Base-by-base conservation (phyloP, 2,329 filamentous ascomycete genomes). In the Neonectria punicea region DNA sequence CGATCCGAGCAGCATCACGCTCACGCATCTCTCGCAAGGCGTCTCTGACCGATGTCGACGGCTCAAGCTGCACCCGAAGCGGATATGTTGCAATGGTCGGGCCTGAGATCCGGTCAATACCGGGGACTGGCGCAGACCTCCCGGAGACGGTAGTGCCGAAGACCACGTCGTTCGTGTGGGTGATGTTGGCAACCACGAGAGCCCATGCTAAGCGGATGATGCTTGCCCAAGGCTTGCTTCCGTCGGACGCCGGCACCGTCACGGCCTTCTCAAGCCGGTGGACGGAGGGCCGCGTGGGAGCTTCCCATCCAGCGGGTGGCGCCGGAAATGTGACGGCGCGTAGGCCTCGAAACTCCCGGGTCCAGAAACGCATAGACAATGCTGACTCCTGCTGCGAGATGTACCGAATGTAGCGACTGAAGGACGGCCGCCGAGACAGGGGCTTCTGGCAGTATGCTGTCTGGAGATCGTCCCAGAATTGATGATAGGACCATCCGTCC, bases 31-130 rank as follows among this genome's bases (percentile, higher is more conserved):
- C n/a, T 14, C 13, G 13, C n/a, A 57, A 10, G 7, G 41, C 13
- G 7, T 34, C 43, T 6, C 28, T 10, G 25, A 57, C 41, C 13
- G 25, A 34, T n/a, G 20, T 11, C n/a, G 32, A n/a, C 2, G 10
- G 14, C 5, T 30, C 8, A 2, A 47, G 41, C 41, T 47, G 39
- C 7, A 57, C 28, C 3, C 54, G 54, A 11, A 57, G 25, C 14
- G 54, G 54, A 22, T 32, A 30, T 14, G 54, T 57, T 46, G 54
- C 54, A 14, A 57, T 57, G 14, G 43, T 47, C 16, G 54, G 54
- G 7, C 54, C 54, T 25, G 25, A 30, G 5, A 57, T 46, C 5
- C n/a, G 25, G 18, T 57, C 43, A 16, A 57, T 47, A 3, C 43
- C 41, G 2, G 41, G 14, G n/a, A 57, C 43, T 9, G 54, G 54